A percentile compares a stretch with the other conserved stretches of the same genome.
Conservation (phyloP, 2,329 filamentous ascomycete genomes). For the Botrytis fragariae region DNA sequence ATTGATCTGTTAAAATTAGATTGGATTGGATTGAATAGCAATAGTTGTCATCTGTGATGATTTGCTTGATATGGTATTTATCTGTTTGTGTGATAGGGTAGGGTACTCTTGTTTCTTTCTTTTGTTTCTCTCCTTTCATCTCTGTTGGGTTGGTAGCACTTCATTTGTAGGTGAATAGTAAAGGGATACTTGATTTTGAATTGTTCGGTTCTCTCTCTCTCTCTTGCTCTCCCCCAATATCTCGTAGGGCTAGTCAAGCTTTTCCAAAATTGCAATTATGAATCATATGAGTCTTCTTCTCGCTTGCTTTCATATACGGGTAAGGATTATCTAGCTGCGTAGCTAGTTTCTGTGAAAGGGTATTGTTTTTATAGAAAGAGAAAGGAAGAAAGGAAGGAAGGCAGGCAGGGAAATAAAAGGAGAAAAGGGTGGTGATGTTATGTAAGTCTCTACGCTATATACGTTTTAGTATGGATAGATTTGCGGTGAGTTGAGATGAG, state of each 20-base stretch:
- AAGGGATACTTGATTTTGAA: background rate
- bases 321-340: background rate
- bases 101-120: background rate
- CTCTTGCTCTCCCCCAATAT: fast-evolving
- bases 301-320: background rate
- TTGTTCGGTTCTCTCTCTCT: background rate
- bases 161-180: fast-evolving
- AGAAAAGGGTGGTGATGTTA: background rate
- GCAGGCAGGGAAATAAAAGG: background rate
- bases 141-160: too few relatives aligned
- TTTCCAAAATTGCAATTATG: background rate
- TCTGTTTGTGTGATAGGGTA: background rate
- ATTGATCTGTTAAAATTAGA: background rate
- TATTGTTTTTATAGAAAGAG: background rate
- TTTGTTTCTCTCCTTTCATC: background rate
- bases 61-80: background rate
- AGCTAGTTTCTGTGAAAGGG: background rate
- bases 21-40: background rate
- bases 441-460: background rate
- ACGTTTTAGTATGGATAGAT: background rate
- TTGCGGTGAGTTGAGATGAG: background rate
- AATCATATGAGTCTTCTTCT: background rate
- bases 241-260: background rate
- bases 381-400: background rate
- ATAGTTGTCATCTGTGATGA: background rate